Evolutionary conservation across 371 early-diverging fungal species (phyloP).

Genomic region (Umbelopsis sp.): DNA sequence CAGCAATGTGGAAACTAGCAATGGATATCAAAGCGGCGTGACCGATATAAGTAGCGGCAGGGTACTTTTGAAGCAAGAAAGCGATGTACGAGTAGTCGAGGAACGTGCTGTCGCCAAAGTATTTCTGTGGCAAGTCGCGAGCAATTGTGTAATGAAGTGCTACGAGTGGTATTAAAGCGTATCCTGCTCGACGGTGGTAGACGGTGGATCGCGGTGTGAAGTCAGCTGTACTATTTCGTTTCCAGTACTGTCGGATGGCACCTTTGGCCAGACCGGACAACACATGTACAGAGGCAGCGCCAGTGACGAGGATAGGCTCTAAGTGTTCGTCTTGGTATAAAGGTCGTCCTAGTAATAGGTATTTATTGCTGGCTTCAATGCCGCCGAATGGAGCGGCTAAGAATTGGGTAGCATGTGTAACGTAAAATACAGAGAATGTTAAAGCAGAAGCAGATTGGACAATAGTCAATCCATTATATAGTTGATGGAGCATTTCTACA

Average conservation of each 20-base stretch:
- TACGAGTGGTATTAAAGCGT: constrained; percentile 34
- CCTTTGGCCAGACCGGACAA: constrained; percentile 37
- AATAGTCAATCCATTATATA: constrained; percentile 23
- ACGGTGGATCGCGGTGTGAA: constrained; percentile 20
- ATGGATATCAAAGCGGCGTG: constrained; percentile 36
- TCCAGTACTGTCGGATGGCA: constrained; percentile 34
- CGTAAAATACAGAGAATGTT: constrained; percentile 39
- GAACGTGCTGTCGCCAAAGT: constrained; percentile 52
- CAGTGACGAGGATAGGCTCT: constrained; percentile 44
- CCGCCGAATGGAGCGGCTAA: constrained; percentile 41
- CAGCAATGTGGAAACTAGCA: constrained; percentile 38
- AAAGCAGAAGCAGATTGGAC: constrained; percentile 23
- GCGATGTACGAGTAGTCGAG: constrained; percentile 48
- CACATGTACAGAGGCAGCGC: constrained; percentile 39
- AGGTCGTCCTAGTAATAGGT: constrained; percentile 42
- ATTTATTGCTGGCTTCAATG: constrained; percentile 34
- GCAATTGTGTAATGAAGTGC: constrained; percentile 39
- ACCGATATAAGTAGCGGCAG: constrained; percentile 37
- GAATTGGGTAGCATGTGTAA: constrained; percentile 40
- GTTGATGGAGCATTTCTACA: constrained; percentile 19
- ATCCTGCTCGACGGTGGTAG: constrained; percentile 36
- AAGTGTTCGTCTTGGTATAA: constrained; percentile 51
- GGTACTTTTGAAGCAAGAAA: constrained; percentile 48
- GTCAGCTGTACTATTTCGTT: constrained; percentile 14
- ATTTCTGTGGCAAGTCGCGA: constrained; percentile 34